Evolutionary conservation across 2,329 filamentous ascomycete genomes (phyloP).

Genomic region (Fusarium continuum): DNA sequence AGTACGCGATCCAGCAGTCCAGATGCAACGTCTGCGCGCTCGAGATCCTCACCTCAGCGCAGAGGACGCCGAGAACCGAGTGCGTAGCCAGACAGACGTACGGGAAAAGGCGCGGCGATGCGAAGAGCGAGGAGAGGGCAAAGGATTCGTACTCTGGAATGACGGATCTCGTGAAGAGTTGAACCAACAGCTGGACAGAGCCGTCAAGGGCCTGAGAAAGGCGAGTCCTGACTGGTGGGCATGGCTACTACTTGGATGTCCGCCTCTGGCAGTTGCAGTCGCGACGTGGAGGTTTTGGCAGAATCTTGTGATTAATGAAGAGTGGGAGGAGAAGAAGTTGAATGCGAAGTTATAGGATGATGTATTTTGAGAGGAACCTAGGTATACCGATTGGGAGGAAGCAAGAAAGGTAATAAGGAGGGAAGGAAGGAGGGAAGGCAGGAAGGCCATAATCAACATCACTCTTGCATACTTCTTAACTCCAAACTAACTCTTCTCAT

Average conservation of each 20-base stretch:
- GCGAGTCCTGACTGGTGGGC: constrained; percentile 85
- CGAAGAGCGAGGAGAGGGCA: constrained; percentile 68
- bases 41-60: constrained; percentile 80
- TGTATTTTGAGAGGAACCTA: not conserved
- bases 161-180: constrained; percentile 79
- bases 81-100: constrained; percentile 87
- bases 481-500: not conserved
- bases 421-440: not conserved
- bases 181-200: constrained; percentile 70
- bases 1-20: constrained; percentile 79
- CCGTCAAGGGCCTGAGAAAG: constrained; percentile 69
- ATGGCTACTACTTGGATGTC: constrained; percentile 73
- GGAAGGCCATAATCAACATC: not conserved
- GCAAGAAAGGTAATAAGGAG: not conserved
- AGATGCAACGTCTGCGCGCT: constrained; percentile 80
- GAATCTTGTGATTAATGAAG: constrained; percentile 74
- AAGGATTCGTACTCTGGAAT: constrained; percentile 90
- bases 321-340: constrained; percentile 70
- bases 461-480: constrained; percentile 69
- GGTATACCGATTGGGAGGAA: not conserved
- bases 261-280: constrained; percentile 75
- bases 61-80: constrained; percentile 89
- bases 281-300: constrained; percentile 77
- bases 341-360: constrained; percentile 38
- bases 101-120: constrained; percentile 82